Evolutionary conservation across 73 alveolate genomes (phyloP), one percentile per base, ranked within the genome.

Genomic region (Urostyla sp.): DNA sequence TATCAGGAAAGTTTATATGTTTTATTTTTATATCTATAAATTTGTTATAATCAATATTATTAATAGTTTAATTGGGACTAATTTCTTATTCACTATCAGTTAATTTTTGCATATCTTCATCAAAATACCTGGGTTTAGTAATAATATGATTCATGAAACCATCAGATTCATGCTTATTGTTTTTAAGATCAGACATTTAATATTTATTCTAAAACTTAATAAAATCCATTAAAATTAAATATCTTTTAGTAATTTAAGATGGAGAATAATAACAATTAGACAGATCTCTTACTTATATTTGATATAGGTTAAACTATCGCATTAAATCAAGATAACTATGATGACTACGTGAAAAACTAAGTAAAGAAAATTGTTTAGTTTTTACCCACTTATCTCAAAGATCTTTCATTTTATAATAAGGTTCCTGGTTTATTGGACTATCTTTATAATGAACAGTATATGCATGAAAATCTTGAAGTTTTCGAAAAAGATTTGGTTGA

Each of bases 281-380:
- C n/a, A n/a, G n/a, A n/a, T n/a, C n/a, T n/a, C n/a, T 48, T 63
- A 37, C 61, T 60, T 2, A 63, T 63, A 2, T 63, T 63, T 28
- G 60, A 63, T 23, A 63, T 63, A 28, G 79, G 79, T 6, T 45
- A 63, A 20, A 63, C 79, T 37, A 15, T 63, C 26, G 60, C 44
- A 1, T 15, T 38, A 6, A 63, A 40, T 50, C 79, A 63, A 23
- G 79, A 63, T 16, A 11, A 32, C 31, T 63, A 10, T 32, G 60
- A 63, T 18, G 31, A 18, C 18, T 63, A 21, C 24, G 24, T 40
- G 45, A 63, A 63, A n/a, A 63, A 63, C 5, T 32, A 63, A 40
- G 44, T 63, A 5, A 27, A 36, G n/a, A 63, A 63, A 40, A 40
- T 40, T 15, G 15, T 10, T 11, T 40, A 15, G 15, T 10, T 15